Evolutionary conservation across 1,139 yeast species (phyloP), one percentile per base, ranked within the genome.

Genomic region (Suhomyces chickasaworum): DNA sequence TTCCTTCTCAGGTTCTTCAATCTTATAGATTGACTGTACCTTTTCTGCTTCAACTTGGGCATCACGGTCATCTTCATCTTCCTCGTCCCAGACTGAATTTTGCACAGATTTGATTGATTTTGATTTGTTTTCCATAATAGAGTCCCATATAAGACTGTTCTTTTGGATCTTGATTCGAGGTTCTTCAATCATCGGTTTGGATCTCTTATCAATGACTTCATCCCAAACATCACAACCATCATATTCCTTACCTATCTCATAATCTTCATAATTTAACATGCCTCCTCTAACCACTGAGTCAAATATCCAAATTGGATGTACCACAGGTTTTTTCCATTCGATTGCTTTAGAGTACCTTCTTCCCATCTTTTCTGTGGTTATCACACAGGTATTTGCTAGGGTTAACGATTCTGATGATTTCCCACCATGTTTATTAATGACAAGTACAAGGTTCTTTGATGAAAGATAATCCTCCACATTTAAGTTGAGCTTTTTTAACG

Each of bases 241-340:
- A 42, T 63, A 50, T 2, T 56, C 53, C 7, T 53, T 56, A 20
- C 71, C 52, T 13, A 53, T 75, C 10, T 21, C 30, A 55, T 78
- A 82, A 45, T 75, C 73, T 18, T 69, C 66, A 42, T 69, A 71
- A 23, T 77, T 78, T 42, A 89, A 61, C 2, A 81, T 71, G 0
- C 89, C 89, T 3, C 78, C 80, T 50, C 96, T 69, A 38, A 72
- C 68, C 3, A 81, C 60, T 39, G 88, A 80, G 60, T 88, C 89
- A 17, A 76, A 57, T 3, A 90, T 64, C 95, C 95, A 90, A 43
- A 79, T 66, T 0, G 95, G 93, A 59, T 86, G 90, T 3, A 89
- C 80, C 1, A 83, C 77, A 0, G 88, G 86, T 3, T 83, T 78
- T 5, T 71, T 72, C 91, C 93, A 85, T 57, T 81, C 83, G 7